A percentile compares a stretch with the other conserved stretches of the same genome.
Conservation (phyloP, 306 rosid genomes). For the Vigna reflexopilosa region DNA sequence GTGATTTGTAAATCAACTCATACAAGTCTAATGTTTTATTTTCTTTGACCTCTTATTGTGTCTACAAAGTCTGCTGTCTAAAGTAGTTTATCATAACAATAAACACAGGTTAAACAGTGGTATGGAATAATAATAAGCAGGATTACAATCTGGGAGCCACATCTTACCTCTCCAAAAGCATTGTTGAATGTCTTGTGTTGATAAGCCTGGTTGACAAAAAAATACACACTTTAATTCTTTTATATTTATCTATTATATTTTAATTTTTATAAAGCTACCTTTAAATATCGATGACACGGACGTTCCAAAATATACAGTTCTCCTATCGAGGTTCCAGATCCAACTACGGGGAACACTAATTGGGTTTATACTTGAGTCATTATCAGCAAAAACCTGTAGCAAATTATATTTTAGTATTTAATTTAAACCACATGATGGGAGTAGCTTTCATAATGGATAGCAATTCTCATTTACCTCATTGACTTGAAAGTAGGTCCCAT, state of each 20-base stretch:
- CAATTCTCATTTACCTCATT: conserved; percentile 68
- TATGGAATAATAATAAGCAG: conserved; percentile 7
- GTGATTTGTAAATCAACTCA: not conserved
- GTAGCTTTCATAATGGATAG: conserved; percentile 10
- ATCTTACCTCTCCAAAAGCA: conserved; percentile 88
- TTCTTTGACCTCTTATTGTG: no score
- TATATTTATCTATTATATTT: not conserved
- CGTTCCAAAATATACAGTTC: conserved; percentile 71
- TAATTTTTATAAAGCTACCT: conserved; percentile 51
- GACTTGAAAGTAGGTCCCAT: conserved; percentile 95
- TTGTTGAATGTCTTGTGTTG: conserved; percentile 78
- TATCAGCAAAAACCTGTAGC: conserved; percentile 63
- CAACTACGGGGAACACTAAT: conserved; percentile 62
- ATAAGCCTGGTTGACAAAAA: conserved; percentile 62
- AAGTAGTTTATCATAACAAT: not conserved
- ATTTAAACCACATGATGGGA: conserved; percentile 4
- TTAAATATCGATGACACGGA: conserved; percentile 64
- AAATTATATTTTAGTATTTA: conserved; percentile 28
- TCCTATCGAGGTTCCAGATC: conserved; percentile 66
- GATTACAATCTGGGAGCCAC: conserved; percentile 27
- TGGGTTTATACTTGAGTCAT: conserved; percentile 61
- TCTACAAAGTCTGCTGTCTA: not conserved
- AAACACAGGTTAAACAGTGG: not conserved
- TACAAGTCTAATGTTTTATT: not conserved
- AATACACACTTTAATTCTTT: not conserved